phyloP scores from a whole-genome alignment of 805 yeast genomes.

The Lachancea kluyveri region DNA sequence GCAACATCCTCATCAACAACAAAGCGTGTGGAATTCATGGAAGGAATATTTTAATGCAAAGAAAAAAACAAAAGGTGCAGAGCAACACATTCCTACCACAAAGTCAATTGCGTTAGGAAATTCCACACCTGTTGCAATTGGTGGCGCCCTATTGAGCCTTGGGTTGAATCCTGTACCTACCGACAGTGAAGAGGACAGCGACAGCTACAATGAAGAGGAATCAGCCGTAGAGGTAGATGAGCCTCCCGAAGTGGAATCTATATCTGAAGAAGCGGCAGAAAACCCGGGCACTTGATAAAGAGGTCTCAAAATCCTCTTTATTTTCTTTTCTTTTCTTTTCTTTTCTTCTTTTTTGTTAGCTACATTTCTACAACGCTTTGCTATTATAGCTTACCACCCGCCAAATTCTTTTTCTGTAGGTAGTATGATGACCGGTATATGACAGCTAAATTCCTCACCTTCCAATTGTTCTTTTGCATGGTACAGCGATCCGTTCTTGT shows the following conservation, averaged over 20 bases:
- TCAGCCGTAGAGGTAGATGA: slow-evolving; percentile 2
- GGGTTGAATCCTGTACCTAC: slow-evolving; percentile 14
- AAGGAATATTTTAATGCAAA: slow-evolving; percentile 23
- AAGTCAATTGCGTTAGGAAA: slow-evolving; percentile 1
- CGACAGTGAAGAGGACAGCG: slow-evolving; percentile 3
- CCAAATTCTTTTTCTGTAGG: slow-evolving; percentile 44
- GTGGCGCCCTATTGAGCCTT: slow-evolving; percentile 20
- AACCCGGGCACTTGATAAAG: too few relatives aligned
- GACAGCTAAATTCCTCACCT: slow-evolving; percentile 38
- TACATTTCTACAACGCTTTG: too few relatives aligned
- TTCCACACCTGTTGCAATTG: slow-evolving; percentile 13
- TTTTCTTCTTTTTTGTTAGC: too few relatives aligned
- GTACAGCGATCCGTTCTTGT: slow-evolving; percentile 31
- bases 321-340: too few relatives aligned
- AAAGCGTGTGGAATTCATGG: slow-evolving; percentile 20
- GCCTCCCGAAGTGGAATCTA: slow-evolving; percentile 9
- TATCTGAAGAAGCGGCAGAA: slow-evolving; percentile 7
- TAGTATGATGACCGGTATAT: slow-evolving; percentile 39
- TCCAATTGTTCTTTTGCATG: slow-evolving; percentile 31
- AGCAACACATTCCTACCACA: slow-evolving; percentile 2
- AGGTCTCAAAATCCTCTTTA: too few relatives aligned
- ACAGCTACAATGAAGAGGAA: not conserved
- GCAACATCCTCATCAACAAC: not conserved
- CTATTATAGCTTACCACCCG: slow-evolving; percentile 36
- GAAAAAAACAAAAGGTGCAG: slow-evolving; percentile 9